A percentile compares a stretch with the other conserved stretches of the same genome.
Evolutionary conservation across 2,329 filamentous ascomycete species (phyloP).

Genomic region (Alternaria brassicae): DNA sequence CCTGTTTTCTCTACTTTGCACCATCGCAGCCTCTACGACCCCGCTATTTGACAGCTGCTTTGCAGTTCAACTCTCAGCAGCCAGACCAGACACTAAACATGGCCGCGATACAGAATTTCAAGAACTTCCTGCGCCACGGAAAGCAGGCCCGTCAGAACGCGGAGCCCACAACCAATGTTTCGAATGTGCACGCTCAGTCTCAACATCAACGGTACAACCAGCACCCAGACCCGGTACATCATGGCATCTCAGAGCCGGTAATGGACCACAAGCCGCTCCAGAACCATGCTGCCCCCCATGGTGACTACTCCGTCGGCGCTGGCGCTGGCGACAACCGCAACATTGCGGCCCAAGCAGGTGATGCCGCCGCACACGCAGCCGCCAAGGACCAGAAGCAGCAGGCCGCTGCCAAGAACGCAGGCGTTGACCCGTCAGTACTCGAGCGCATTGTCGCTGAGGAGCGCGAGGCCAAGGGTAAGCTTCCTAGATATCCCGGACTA

Average conservation of each 20-base stretch:
- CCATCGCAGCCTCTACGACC: conserved; percentile 26
- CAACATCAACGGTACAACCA: conserved; percentile 65
- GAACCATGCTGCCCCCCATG: conserved; percentile 58
- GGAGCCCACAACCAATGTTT: conserved; percentile 68
- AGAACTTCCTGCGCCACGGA: conserved; percentile 98
- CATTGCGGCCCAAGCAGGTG: conserved; percentile 71
- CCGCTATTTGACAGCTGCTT: conserved; percentile 27
- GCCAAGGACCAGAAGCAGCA: conserved; percentile 66
- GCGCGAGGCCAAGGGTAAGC: conserved; percentile 81
- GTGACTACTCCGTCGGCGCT: conserved; percentile 68
- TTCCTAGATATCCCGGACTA: conserved; percentile 83
- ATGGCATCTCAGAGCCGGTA: conserved; percentile 63
- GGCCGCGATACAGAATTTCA: conserved; percentile 89
- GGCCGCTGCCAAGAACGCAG: conserved; percentile 55
- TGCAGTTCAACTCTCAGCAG: conserved; percentile 10
- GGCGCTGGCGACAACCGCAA: conserved; percentile 68
- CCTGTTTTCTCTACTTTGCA: conserved; percentile 9
- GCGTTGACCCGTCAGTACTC: conserved; percentile 69
- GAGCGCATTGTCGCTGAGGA: conserved; percentile 91
- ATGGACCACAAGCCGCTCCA: conserved; percentile 64
- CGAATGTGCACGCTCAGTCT: conserved; percentile 65
- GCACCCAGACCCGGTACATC: conserved; percentile 59
- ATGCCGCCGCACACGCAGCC: conserved; percentile 68
- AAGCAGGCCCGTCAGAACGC: conserved; percentile 84
- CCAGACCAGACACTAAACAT: conserved; percentile 50